Percentiles rank a stretch among this genome's conserved stretches.
Evolutionary conservation across 257 asterid genomes (phyloP).

Genomic region (Jacaranda copaia): DNA sequence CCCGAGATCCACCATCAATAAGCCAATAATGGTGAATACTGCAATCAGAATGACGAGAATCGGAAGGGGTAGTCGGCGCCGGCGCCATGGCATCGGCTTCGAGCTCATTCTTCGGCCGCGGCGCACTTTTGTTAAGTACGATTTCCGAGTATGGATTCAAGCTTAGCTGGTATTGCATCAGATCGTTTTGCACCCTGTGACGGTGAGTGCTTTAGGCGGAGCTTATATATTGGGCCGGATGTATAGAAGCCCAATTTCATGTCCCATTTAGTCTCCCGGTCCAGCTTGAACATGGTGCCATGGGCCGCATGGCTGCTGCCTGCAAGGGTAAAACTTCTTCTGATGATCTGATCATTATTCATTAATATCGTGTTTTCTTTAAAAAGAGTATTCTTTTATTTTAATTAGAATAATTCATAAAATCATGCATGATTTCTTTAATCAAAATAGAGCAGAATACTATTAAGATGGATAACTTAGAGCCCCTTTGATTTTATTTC

Average conservation of each 20-base stretch:
- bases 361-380: too few species aligned
- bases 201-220: slow-evolving; percentile 4
- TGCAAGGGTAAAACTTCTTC: too few species aligned
- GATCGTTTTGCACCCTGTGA: slow-evolving; percentile 2
- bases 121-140: slow-evolving; percentile 13
- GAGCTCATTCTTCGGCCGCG: slow-evolving; percentile 43
- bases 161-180: slow-evolving; percentile 24
- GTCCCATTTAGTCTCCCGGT: neutral
- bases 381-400: too few species aligned
- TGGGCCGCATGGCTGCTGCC: too few species aligned
- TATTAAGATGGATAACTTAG: too few species aligned
- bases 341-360: too few species aligned
- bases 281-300: neutral
- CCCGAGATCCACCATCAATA: slow-evolving; percentile 62
- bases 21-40: slow-evolving; percentile 56
- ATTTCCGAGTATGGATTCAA: slow-evolving; percentile 20
- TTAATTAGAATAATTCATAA: too few species aligned
- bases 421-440: too few species aligned
- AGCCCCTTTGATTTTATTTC: too few species aligned
- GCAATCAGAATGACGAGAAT: slow-evolving; percentile 52
- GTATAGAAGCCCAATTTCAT: neutral
- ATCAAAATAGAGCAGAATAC: too few species aligned
- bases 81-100: slow-evolving; percentile 54
- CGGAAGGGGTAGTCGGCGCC: slow-evolving; percentile 51
- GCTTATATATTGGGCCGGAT: neutral